Base-by-base conservation (phyloP, 2,329 filamentous ascomycete genomes). In the Alternaria incomplexa region DNA sequence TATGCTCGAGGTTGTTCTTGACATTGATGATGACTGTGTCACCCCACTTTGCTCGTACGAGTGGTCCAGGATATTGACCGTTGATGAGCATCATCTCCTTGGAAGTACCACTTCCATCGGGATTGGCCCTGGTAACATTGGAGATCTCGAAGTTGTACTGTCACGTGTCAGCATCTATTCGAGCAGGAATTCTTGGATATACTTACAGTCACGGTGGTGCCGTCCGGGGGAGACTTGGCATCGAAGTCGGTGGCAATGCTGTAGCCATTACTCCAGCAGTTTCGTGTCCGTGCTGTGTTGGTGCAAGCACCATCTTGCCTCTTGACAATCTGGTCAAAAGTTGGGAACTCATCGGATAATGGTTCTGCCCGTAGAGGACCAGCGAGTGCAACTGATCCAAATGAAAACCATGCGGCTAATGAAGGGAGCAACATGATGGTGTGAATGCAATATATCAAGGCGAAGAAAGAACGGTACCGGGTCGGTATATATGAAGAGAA, bases 51-150 rank as follows among this genome's bases (percentile, higher is more conserved):
- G 71, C 75, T 56, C 74, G 71, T 17, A 77, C 66, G 5, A 66
- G 58, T 8, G 91, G 91, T 0, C 89, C 91, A 1, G 91, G 91
- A 63, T 87, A 90, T 46, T 87, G 84, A 9, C 86, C 87, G 28
- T 80, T 80, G 55, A 79, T 72, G 62, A 91, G 82, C 59, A 76
- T 73, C 69, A 75, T 78, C 12, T 54, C 62, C 71, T 79, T 50
- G 62, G 72, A 66, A 71, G 73, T 56, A 67, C 77, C 60, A 75
- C 70, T 64, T 36, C 82, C 81, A 69, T 83, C 81, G 3, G 79
- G 75, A 51, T 81, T 78, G 51, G 75, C 73, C 36, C 52, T 59
- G 5, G 81, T 83, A 5, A 74, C 75, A 57, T 83, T 82, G 4
- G 80, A 79, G 44, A 84, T 77, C 26, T 79, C 76, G 4, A 83